Base-by-base conservation (phyloP, 2,329 filamentous ascomycete genomes). In the Fusarium papillatum region DNA sequence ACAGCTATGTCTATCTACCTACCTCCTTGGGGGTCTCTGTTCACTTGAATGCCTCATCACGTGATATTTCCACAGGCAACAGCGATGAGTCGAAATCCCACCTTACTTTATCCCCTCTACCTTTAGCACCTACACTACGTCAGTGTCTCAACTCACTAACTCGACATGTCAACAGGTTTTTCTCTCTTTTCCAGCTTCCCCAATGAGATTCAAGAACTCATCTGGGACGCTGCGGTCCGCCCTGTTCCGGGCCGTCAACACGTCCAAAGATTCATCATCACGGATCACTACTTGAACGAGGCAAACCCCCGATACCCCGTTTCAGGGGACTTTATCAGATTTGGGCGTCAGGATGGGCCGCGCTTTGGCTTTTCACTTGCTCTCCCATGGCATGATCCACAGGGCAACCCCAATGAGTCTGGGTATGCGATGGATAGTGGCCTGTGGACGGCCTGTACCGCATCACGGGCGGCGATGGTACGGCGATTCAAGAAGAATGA, bases 181-280 rank as follows among this genome's bases (percentile, higher is more conserved):
- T 26, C 53, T 4, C 31, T 66, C 0, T 76, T 76, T 16, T 8
- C 24, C 0, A 3, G 36, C 3, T 48, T 76, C 3, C 71, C 74
- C 0, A 63, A 38, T 19, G 74, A 76, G 59, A 59, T 75, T 5
- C 74, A 68, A 14, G 41, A 69, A 1, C 14, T 68, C 2, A 75
- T 76, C 14, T 76, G 74, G 74, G 74, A 76, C 38, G 65, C 60
- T 2, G 74, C 74, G 2, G 57, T 75, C 10, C 71, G 71, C 7
- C 73, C 74, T 1, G 10, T 60, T 2, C 48, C 50, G 0, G 73
- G 73, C 0, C 17, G 48, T 7, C 65, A 69, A 3, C 68, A 76
- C 14, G 68, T 76, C 9, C 74, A 76, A 46, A 65, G 68, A 48
- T 76, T 76, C 53, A 70, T 50, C 4, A 41, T 76, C 19, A 46